Percentiles rank a stretch among this genome's conserved stretches.
These are phyloP conservation scores for Trapa incisa DNA, from an alignment of 345 rosid genomes.

Conservation along the genomic window DNA sequence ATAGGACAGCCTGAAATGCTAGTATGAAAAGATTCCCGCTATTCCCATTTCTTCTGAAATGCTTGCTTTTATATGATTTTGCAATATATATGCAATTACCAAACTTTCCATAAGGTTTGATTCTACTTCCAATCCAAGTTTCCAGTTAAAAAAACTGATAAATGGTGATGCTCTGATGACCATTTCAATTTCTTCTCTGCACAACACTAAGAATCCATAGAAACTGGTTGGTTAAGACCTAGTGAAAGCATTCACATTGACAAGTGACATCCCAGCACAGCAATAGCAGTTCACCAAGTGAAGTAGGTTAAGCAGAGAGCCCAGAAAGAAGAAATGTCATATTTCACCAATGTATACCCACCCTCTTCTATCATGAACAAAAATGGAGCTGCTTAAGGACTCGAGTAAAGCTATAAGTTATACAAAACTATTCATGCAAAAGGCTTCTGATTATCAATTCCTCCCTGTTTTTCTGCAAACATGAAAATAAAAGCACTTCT, in stretches of 20 bases:
- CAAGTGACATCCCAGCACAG: too few species aligned
- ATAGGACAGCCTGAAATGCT: background rate
- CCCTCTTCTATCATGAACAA: background rate
- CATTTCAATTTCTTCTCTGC: too few species aligned
- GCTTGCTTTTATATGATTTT: background rate
- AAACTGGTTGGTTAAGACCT: background rate
- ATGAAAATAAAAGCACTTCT: background rate
- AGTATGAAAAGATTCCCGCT: too few species aligned
- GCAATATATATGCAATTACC: background rate
- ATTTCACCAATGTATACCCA: too few species aligned
- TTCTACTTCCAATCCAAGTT: background rate
- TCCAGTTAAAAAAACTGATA: too few species aligned
- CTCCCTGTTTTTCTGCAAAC: conserved; percentile 49
- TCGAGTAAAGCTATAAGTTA: background rate
- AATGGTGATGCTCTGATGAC: too few species aligned
- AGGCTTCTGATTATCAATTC: conserved; percentile 40
- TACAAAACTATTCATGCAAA: background rate
- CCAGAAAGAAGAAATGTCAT: too few species aligned
- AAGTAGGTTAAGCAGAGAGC: too few species aligned
- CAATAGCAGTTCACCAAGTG: too few species aligned
- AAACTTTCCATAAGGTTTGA: background rate
- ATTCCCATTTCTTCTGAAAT: background rate
- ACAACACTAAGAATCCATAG: background rate
- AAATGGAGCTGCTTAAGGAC: background rate
- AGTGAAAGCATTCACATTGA: too few species aligned